Base-by-base conservation (phyloP, 208 protist genomes). In the Wallacemonas rigidus region DNA sequence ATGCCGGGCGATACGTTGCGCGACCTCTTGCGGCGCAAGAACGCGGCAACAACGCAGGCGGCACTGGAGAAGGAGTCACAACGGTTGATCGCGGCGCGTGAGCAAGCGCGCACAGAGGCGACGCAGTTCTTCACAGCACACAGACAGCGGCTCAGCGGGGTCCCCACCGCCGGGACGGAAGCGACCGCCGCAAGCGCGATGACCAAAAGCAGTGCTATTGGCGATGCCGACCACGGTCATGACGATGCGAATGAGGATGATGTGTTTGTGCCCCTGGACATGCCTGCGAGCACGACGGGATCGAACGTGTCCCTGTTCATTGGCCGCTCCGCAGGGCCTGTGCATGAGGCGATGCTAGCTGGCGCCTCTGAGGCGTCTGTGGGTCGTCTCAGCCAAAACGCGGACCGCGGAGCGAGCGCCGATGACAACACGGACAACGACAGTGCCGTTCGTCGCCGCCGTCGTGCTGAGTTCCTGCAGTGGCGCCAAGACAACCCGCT, bases 1-100 rank as follows among this genome's bases (percentile, higher is more conserved):
- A 86, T 97, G 57, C 86, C 90, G 6, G 93, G 88, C 8, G 89
- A 94, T 65, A 81, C 83, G 60, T 80, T 97, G 61, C 85, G 93
- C 2, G 72, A 90, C 35, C 60, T 95, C 17, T 79, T 95, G 11
- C 76, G 88, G 67, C 69, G 65, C 5, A 88, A 92, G 64, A 81
- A 87, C 35, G 71, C 70, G 12, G 67, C 69, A 0, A 69, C 80
- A 35, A 91, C 86, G 82, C 54, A 85, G 8, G 69, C 41, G 54
- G 86, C 88, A 3, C 77, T 94, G 14, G 44, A 77, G 71, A 60
- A 79, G 67, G 92, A 97, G 69, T 65, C 81, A 35, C 62, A 43
- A 51, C 87, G 92, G 0, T 38, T 96, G 14, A 71, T 80, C 11
- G 85, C 77, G 17, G 82, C 70, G 26, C 83, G 82, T 36, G 68